These are phyloP conservation scores for Penicillium sp. DNA, from an alignment of 2,329 filamentous ascomycete genomes.

Conservation along the genomic window DNA sequence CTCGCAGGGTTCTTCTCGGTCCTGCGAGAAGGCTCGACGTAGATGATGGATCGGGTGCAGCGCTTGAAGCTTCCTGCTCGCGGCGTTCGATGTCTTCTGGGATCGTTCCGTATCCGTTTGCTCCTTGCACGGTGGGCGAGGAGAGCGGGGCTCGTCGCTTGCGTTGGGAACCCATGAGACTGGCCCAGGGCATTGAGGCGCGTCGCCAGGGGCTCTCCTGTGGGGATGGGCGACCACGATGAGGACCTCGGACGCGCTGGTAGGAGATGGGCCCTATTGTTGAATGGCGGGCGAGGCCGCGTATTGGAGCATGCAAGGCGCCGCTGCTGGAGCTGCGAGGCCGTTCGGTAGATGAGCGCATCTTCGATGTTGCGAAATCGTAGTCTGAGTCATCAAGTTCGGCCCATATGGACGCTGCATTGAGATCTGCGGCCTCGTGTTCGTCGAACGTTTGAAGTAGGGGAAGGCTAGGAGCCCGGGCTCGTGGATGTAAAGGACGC, in stretches of 20 bases:
- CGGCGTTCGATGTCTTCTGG: constrained; percentile 17
- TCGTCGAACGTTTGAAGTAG: constrained; percentile 33
- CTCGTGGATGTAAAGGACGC: constrained; percentile 31
- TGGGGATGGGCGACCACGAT: constrained; percentile 14
- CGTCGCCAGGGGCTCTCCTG: constrained; percentile 20
- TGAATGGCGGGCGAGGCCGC: constrained; percentile 23
- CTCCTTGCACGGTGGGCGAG: constrained; percentile 27
- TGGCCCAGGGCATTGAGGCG: constrained; percentile 28
- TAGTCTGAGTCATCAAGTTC: constrained; percentile 74
- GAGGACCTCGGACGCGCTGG: constrained; percentile 23
- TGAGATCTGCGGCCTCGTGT: constrained; percentile 57
- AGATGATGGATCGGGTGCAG: not conserved
- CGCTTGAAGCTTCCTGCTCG: not conserved
- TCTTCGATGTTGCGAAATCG: constrained; percentile 19
- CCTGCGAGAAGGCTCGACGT: constrained; percentile 24
- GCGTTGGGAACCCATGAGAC: constrained; percentile 18
- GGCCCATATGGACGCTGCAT: constrained; percentile 81
- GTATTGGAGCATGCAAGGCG: constrained; percentile 15
- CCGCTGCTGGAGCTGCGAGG: constrained; percentile 26
- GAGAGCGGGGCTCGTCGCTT: constrained; percentile 15
- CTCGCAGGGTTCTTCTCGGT: constrained; percentile 26
- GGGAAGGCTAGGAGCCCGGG: constrained; percentile 37
- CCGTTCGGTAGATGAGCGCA: constrained; percentile 15
- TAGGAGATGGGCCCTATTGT: constrained; percentile 20
- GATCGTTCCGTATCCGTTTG: constrained; percentile 28